These are phyloP conservation scores for Penicillium sp. DNA, from an alignment of 2,329 filamentous ascomycete genomes.

Conservation along the genomic window DNA sequence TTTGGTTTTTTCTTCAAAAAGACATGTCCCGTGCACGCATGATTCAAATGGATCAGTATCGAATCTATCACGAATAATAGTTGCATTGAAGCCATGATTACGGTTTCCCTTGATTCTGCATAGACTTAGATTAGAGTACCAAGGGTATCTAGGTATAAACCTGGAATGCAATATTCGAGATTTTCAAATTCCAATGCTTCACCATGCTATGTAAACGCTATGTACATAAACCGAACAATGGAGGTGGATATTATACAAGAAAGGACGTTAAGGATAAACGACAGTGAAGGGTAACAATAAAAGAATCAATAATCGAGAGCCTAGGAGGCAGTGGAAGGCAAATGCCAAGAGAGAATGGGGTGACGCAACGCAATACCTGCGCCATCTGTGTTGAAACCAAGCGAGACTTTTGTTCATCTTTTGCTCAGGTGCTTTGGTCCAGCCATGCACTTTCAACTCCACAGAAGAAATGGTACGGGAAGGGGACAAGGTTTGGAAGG, in stretches of 20 bases:
- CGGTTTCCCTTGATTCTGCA: neutral
- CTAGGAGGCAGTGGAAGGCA: neutral
- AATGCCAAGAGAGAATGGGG: neutral
- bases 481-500: neutral
- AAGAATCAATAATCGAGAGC: neutral
- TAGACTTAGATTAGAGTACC: neutral
- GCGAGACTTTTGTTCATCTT: conserved; percentile 1
- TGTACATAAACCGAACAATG: conserved; percentile 11
- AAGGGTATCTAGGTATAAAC: neutral
- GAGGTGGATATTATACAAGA: conserved; percentile 22
- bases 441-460: conserved; percentile 14
- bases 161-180: neutral
- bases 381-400: neutral
- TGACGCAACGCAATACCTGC: neutral
- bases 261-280: conserved; percentile 11
- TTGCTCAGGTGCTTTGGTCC: conserved; percentile 13
- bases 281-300: neutral
- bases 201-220: conserved; percentile 20
- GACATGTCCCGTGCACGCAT: conserved; percentile 16
- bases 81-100: conserved; percentile 15
- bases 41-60: conserved; percentile 13
- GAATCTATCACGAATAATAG: conserved; percentile 20
- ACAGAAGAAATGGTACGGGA: conserved; percentile 2
- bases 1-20: conserved; percentile 9
- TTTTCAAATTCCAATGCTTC: conserved; percentile 3